phyloP scores from a whole-genome alignment of 2,329 filamentous ascomycete species.

The Plenodomus lindquistii region DNA sequence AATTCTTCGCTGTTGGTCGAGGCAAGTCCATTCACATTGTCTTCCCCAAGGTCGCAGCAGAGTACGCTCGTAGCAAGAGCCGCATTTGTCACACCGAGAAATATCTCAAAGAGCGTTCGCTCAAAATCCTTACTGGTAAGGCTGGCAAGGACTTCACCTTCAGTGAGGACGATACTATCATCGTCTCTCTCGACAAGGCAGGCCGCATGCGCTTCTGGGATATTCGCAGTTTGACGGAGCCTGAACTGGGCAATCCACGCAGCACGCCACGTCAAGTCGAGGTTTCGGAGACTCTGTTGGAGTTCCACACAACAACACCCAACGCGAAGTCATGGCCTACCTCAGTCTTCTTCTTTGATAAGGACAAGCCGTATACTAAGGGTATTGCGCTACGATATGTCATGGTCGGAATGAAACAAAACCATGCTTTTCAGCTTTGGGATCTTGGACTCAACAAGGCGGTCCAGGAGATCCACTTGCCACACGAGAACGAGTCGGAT shows the following conservation, averaged over 20 bases:
- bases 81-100: constrained; percentile 80
- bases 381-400: constrained; percentile 90
- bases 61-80: constrained; percentile 56
- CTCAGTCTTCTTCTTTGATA: constrained; percentile 93
- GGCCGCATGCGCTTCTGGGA: constrained; percentile 99
- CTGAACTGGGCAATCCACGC: constrained; percentile 49
- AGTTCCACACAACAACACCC: constrained; percentile 81
- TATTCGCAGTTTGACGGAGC: constrained; percentile 73
- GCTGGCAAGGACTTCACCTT: constrained; percentile 98
- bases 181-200: constrained; percentile 95
- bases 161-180: constrained; percentile 91
- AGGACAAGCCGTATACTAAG: constrained; percentile 90
- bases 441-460: constrained; percentile 93
- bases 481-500: constrained; percentile 93
- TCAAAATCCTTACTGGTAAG: constrained; percentile 96
- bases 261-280: constrained; percentile 62
- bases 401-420: constrained; percentile 97
- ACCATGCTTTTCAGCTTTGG: constrained; percentile 98
- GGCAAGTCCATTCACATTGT: constrained; percentile 96
- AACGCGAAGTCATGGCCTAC: constrained; percentile 96
- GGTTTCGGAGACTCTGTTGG: constrained; percentile 83
- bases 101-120: constrained; percentile 80
- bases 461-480: constrained; percentile 95
- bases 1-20: constrained; percentile 92
- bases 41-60: constrained; percentile 60